Conservation (phyloP, 169 alveolate genomes). For the Eimeria acervulina region DNA sequence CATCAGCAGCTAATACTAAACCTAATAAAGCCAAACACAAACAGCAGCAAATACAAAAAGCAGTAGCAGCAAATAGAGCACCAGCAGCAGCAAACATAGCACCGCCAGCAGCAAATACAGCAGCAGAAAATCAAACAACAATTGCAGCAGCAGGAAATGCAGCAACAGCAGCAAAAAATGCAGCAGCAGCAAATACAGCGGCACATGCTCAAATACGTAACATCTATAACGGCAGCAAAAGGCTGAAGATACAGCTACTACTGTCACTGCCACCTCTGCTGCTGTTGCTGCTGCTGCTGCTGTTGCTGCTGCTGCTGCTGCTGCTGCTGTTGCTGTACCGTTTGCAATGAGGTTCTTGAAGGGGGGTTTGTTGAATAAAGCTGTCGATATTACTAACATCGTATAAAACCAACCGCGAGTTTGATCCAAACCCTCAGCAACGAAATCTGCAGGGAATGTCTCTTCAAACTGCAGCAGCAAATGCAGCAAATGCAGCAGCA, state of each 20-base stretch:
- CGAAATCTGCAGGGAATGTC: slow-evolving; percentile 99
- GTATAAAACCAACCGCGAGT: slow-evolving; percentile 99
- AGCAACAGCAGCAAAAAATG: no score
- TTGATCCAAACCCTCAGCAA: slow-evolving; percentile 99
- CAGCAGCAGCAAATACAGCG: no score
- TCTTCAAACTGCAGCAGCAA: slow-evolving; percentile 74
- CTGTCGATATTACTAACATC: slow-evolving; percentile 96
- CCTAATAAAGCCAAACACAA: no score
- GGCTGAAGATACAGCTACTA: neutral
- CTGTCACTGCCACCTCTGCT: neutral
- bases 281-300: slow-evolving; percentile 15
- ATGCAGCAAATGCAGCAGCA: no score
- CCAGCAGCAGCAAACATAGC: no score
- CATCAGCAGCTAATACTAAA: slow-evolving; percentile 97
- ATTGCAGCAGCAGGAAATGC: neutral
- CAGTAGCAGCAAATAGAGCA: no score
- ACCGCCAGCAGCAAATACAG: no score
- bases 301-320: slow-evolving; percentile 25
- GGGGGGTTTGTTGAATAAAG: slow-evolving; percentile 95
- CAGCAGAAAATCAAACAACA: neutral
- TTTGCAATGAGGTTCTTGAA: slow-evolving; percentile 97
- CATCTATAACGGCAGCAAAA: neutral
- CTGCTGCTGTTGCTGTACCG: slow-evolving; percentile 87
- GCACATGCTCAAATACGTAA: neutral
- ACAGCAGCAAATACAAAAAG: no score